Evolutionary conservation across 2,329 filamentous ascomycete species (phyloP).

Genomic region (Macrophomina tecta): DNA sequence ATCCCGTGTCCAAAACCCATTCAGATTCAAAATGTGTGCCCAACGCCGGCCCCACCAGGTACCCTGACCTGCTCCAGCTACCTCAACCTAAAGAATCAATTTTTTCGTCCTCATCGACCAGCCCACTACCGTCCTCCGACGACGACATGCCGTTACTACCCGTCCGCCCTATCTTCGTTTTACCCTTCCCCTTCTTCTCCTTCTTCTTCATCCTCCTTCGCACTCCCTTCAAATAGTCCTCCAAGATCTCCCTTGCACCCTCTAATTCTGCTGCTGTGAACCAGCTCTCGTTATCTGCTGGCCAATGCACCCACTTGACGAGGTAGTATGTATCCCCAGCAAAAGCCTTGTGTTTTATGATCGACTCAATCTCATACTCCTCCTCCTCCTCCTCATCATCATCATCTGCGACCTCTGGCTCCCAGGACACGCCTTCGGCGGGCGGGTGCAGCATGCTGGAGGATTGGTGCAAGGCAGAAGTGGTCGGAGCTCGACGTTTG

Average conservation of each 20-base stretch:
- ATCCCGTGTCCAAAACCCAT: no score
- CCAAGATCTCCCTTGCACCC: neutral
- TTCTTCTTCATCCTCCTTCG: neutral
- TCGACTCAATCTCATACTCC: neutral
- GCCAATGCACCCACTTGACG: constrained; percentile 16
- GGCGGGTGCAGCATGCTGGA: constrained; percentile 13
- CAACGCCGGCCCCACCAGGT: no score
- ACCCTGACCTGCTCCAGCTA: neutral
- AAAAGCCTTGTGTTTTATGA: neutral
- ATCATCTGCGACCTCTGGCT: neutral
- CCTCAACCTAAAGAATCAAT: neutral
- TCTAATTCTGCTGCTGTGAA: neutral
- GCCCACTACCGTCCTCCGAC: neutral
- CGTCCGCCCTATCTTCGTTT: neutral
- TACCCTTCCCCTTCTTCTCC: neutral
- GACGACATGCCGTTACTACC: neutral
- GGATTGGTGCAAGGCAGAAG: neutral
- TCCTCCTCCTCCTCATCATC: neutral
- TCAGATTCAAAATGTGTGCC: no score
- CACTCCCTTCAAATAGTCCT: neutral
- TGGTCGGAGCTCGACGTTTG: neutral
- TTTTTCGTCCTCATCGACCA: neutral
- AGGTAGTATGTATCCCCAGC: neutral
- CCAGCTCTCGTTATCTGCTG: constrained; percentile 2
- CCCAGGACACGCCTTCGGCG: neutral